Evolutionary conservation across 345 rosid genomes (phyloP).

Genomic region (Sisymbrium altissimum): DNA sequence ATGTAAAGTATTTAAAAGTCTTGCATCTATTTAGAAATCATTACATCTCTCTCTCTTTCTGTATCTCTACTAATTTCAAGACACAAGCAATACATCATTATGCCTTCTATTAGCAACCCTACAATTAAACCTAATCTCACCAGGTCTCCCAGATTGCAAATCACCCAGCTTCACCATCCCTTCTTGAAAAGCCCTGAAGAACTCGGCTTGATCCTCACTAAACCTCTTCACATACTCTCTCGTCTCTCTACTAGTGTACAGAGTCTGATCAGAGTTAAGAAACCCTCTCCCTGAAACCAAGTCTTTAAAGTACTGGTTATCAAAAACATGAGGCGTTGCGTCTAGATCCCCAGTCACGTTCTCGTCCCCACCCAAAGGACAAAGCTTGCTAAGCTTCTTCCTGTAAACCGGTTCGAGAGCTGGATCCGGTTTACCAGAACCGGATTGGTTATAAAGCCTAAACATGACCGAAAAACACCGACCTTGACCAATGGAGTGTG

Average conservation of each 20-base stretch:
- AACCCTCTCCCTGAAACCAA: slow-evolving; percentile 83
- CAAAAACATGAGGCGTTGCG: slow-evolving; percentile 61
- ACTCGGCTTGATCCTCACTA: slow-evolving; percentile 47
- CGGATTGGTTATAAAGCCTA: slow-evolving; percentile 93
- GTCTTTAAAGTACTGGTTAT: slow-evolving; percentile 80
- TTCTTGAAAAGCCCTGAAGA: slow-evolving; percentile 61
- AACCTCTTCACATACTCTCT: slow-evolving; percentile 50
- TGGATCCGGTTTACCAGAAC: slow-evolving; percentile 55
- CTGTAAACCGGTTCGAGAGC: slow-evolving; percentile 50
- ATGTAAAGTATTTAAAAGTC: not conserved
- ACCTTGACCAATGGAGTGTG: slow-evolving; percentile 86
- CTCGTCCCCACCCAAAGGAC: slow-evolving; percentile 68
- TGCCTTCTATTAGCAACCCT: slow-evolving; percentile 53
- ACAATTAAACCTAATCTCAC: slow-evolving; percentile 72
- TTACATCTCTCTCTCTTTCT: not conserved
- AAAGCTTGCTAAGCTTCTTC: slow-evolving; percentile 56
- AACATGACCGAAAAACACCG: slow-evolving; percentile 85
- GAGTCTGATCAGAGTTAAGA: slow-evolving; percentile 83
- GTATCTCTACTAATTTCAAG: not conserved
- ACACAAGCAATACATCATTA: slow-evolving; percentile 11
- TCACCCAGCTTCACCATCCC: slow-evolving; percentile 94
- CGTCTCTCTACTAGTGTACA: slow-evolving; percentile 53
- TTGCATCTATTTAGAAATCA: not conserved
- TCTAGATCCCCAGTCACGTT: slow-evolving; percentile 69
- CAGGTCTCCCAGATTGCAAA: slow-evolving; percentile 59